Base-by-base conservation (phyloP, 139 green algal genomes). In the Edaphochlamys debaryana region DNA sequence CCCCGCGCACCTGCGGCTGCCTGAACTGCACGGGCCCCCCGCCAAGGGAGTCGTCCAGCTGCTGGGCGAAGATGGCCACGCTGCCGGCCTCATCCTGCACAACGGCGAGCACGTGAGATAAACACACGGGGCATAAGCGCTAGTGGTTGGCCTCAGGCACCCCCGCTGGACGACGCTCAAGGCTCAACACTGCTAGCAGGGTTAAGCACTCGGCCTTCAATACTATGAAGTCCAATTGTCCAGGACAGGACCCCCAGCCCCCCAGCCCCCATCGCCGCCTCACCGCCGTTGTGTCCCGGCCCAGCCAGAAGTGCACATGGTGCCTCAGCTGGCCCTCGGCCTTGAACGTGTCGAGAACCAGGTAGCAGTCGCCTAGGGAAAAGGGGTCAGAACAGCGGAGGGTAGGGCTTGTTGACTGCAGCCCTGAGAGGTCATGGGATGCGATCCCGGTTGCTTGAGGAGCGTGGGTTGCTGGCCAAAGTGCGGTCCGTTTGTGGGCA, bases 261-360 rank as follows among this genome's bases (percentile, higher is more conserved):
- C n/a, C n/a, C n/a, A n/a, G n/a, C n/a, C n/a, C n/a, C n/a, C n/a
- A n/a, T n/a, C n/a, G n/a, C n/a, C n/a, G n/a, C n/a, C 74, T 25
- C 13, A 70, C 74, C 56, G 22, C 0, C 0, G 38, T 70, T 0
- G 38, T 34, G 15, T 80, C 74, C 38, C 70, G 70, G 56, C 74
- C 74, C 30, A 80, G 30, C 74, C 74, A 80, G 58, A 80, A 80
- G 38, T 80, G 74, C 2, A 80, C 67, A 32, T 80, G 56, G 19
- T 80, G 58, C 7, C 58, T 20, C 5, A 70, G 38, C 0, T 17
- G 2, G 41, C 58, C 60, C 3, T 80, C 38, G 13, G 56, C 22
- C 58, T 41, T 27, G 74, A 80, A 80, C 4, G 58, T 60, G 30
- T 80, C 74, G 0, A 80, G 54, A 0, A 80, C 40, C 1, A 80